A percentile compares a stretch with the other conserved stretches of the same genome.
phyloP scores from a whole-genome alignment of 2,329 filamentous ascomycete species.

The Lachnellula cervina region DNA sequence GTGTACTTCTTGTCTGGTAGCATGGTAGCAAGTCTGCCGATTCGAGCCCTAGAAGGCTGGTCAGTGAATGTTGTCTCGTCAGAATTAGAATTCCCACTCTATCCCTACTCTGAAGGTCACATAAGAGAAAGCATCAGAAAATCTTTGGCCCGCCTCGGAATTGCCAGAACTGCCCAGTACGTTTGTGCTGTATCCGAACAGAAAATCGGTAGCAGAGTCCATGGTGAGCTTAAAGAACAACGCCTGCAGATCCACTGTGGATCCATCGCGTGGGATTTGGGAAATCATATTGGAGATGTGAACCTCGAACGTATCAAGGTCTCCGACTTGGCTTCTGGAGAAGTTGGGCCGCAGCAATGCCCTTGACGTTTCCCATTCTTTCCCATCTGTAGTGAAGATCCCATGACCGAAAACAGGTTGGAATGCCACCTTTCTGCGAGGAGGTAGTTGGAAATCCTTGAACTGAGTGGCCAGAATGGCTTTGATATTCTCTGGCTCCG shows the following conservation, averaged over 20 bases:
- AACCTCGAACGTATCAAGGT: conserved; percentile 53
- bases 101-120: background rate
- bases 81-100: background rate
- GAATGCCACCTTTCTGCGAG: conserved; percentile 39
- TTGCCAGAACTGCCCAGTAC: conserved; percentile 9
- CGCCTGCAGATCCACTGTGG: background rate
- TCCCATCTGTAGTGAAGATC: conserved; percentile 51
- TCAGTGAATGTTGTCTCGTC: background rate
- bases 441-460: conserved; percentile 47
- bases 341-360: conserved; percentile 52
- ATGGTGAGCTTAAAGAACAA: background rate
- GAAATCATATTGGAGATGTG: conserved; percentile 55
- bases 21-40: conserved; percentile 24
- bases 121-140: background rate
- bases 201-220: background rate
- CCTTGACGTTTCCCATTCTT: conserved; percentile 48
- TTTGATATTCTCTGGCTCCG: conserved; percentile 54
- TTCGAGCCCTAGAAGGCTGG: conserved; percentile 8
- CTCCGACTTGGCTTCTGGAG: conserved; percentile 41
- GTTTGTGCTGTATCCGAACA: conserved; percentile 23
- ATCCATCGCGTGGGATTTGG: conserved; percentile 24
- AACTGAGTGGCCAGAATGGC: conserved; percentile 52
- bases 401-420: conserved; percentile 48
- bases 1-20: conserved; percentile 25
- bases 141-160: too few relatives aligned